These are phyloP conservation scores for Phoma sp. DNA, from an alignment of 2,329 filamentous ascomycete genomes.

Conservation along the genomic window DNA sequence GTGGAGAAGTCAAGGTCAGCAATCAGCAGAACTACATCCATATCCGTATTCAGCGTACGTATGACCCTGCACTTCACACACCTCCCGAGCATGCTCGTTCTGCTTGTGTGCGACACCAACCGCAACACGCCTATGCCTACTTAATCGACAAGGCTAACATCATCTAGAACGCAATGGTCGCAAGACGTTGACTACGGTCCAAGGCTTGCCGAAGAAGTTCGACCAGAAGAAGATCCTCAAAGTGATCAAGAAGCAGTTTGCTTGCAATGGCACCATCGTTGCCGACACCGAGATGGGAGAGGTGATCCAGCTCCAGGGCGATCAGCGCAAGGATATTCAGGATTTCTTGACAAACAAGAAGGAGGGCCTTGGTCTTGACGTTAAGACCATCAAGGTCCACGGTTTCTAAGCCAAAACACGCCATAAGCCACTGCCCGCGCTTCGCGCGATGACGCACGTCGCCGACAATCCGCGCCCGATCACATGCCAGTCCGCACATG, in stretches of 20 bases:
- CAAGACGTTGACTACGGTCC: slow-evolving; percentile 99
- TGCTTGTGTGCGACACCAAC: slow-evolving; percentile 54
- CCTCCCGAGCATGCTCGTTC: not conserved
- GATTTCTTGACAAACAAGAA: slow-evolving; percentile 97
- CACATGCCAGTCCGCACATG: not conserved
- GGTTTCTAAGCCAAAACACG: slow-evolving; percentile 34
- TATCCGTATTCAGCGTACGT: slow-evolving; percentile 96
- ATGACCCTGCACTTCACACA: slow-evolving; percentile 6
- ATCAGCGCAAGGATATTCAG: slow-evolving; percentile 98
- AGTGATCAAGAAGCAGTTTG: slow-evolving; percentile 99
- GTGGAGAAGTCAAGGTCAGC: slow-evolving; percentile 81
- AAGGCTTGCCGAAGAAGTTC: slow-evolving; percentile 98
- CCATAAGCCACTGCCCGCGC: slow-evolving; percentile 8
- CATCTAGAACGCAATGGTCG: slow-evolving; percentile 97
- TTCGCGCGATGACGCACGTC: not conserved
- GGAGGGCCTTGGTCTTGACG: slow-evolving; percentile 89
- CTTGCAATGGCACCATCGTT: slow-evolving; percentile 99
- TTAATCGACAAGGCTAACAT: slow-evolving; percentile 44
- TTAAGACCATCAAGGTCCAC: slow-evolving; percentile 92
- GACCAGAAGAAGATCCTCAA: slow-evolving; percentile 99
- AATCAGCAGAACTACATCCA: slow-evolving; percentile 94
- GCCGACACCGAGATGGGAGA: slow-evolving; percentile 95
- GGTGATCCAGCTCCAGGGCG: slow-evolving; percentile 99
- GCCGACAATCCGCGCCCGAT: not conserved
- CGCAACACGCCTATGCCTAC: slow-evolving; percentile 7